These are phyloP conservation scores for Alternaria brassicicola DNA, from an alignment of 2,329 filamentous ascomycete genomes.

Conservation along the genomic window DNA sequence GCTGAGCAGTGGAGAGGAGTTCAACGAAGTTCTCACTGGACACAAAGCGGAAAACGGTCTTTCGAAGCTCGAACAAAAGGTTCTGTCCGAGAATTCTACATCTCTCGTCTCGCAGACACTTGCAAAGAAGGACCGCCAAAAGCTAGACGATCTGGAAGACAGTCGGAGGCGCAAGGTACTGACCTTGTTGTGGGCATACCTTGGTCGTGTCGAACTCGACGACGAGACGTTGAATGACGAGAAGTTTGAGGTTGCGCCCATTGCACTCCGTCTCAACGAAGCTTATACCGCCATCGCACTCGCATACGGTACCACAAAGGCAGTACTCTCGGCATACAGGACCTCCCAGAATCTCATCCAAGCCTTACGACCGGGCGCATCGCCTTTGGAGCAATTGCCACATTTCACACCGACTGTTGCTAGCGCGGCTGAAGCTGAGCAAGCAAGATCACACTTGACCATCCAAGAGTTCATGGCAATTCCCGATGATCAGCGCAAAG, in stretches of 20 bases:
- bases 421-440: conserved; percentile 72
- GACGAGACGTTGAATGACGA: conserved; percentile 77
- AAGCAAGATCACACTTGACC: conserved; percentile 67
- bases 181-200: conserved; percentile 91
- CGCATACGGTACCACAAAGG: conserved; percentile 81
- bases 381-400: conserved; percentile 89
- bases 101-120: conserved; percentile 64
- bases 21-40: conserved; percentile 74
- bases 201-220: conserved; percentile 84
- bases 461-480: conserved; percentile 90
- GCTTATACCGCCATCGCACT: conserved; percentile 86
- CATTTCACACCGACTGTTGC: conserved; percentile 73
- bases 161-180: conserved; percentile 83
- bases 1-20: conserved; percentile 86
- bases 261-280: conserved; percentile 83
- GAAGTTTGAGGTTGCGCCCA: conserved; percentile 88
- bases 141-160: conserved; percentile 80
- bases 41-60: conserved; percentile 80
- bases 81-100: conserved; percentile 66
- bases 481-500: conserved; percentile 74
- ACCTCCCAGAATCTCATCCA: conserved; percentile 88
- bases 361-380: conserved; percentile 80
- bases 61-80: conserved; percentile 80
- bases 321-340: conserved; percentile 81
- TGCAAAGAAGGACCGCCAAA: conserved; percentile 73